Evolutionary conservation across 1,284 basidiomycete genomes (phyloP).

Genomic region (Rhodotorula sp.): DNA sequence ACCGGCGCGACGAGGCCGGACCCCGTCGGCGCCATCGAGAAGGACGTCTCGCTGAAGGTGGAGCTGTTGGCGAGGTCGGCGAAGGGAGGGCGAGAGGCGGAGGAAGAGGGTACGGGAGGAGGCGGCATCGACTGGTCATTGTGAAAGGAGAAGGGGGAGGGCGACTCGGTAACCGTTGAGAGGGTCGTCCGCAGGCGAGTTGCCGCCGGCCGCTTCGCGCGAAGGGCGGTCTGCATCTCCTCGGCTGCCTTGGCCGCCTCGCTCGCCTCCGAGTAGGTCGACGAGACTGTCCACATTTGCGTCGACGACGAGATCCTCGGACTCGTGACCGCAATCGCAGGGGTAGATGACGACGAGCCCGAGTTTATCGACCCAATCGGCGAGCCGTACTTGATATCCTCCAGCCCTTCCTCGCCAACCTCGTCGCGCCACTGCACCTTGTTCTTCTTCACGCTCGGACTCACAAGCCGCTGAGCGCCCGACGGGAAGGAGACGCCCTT

Average conservation of each 20-base stretch:
- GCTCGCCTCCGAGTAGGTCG: constrained; percentile 8
- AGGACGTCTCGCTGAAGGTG: constrained; percentile 3
- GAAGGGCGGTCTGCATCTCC: constrained; percentile 30
- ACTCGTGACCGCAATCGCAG: constrained; percentile 11
- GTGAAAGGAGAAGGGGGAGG: constrained; percentile 27
- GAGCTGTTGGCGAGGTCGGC: constrained; percentile 28
- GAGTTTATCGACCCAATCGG: constrained; percentile 14
- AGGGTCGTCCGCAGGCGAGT: constrained; percentile 8
- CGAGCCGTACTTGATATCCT: constrained; percentile 34
- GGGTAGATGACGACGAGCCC: background rate
- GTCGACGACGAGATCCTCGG: background rate
- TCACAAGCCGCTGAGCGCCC: background rate
- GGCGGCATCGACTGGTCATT: constrained; percentile 10
- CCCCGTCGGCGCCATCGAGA: constrained; percentile 30
- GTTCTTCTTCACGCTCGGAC: constrained; percentile 24
- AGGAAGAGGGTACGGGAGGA: background rate
- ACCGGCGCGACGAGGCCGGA: constrained; percentile 37
- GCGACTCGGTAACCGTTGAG: constrained; percentile 15
- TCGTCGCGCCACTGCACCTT: constrained; percentile 42
- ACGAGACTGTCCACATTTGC: constrained; percentile 26
- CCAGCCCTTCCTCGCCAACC: constrained; percentile 33
- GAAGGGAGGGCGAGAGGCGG: constrained; percentile 18
- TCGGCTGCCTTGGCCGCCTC: constrained; percentile 28
- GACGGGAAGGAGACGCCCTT: constrained; percentile 23
- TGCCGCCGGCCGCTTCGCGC: background rate